phyloP scores from a whole-genome alignment of 306 rosid genomes.

The Cucumis cinereus region DNA sequence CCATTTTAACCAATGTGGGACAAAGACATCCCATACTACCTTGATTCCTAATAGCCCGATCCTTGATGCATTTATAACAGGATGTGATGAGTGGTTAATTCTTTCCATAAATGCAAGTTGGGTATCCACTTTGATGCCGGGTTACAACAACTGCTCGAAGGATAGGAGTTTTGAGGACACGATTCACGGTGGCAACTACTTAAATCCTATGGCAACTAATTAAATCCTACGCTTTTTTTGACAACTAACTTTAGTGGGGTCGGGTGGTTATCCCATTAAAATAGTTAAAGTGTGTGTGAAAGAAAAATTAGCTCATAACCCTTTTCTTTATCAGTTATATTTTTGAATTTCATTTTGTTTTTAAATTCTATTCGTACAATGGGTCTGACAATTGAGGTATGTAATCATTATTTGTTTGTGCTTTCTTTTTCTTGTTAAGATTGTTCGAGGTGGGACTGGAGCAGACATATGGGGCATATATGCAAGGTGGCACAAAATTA shows the following conservation, averaged over 20 bases:
- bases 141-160: not conserved
- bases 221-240: not conserved
- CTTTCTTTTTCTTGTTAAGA: constrained; percentile 33
- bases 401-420: not conserved
- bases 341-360: not conserved
- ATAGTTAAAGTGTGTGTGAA: not conserved
- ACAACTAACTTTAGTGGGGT: not conserved
- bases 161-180: not conserved
- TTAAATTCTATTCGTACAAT: not conserved
- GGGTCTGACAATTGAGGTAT: not conserved
- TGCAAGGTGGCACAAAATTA: constrained; percentile 87
- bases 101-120: not conserved
- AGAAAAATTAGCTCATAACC: too few species aligned
- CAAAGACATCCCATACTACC: too few species aligned
- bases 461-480: constrained; percentile 77
- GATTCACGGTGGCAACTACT: too few species aligned
- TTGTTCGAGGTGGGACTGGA: constrained; percentile 56
- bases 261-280: not conserved
- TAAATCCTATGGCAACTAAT: not conserved
- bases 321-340: not conserved
- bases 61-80: not conserved
- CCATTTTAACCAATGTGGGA: too few species aligned
- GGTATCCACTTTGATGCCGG: not conserved
- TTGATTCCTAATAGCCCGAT: not conserved
- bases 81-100: not conserved